Evolutionary conservation across 139 green algal genomes (phyloP).

Genomic region (Mychonastes homosphaera): DNA sequence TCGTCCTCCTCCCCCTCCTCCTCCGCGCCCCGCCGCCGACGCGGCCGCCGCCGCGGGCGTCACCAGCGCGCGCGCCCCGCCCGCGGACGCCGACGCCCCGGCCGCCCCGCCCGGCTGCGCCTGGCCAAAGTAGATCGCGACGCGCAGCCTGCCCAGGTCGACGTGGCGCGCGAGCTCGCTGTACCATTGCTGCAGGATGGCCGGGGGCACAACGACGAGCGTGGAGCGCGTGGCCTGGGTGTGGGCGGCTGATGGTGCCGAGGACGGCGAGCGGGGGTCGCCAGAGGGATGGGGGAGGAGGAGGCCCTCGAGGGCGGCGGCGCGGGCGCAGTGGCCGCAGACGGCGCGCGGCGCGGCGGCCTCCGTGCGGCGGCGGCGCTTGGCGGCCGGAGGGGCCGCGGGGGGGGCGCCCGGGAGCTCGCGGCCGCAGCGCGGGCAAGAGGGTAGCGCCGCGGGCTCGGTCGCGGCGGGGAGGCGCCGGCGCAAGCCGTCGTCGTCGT

Average conservation of each 20-base stretch:
- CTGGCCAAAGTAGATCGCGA: slow-evolving; percentile 63
- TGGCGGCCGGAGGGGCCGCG: neutral
- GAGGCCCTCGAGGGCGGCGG: slow-evolving; percentile 24
- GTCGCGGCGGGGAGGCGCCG: no score
- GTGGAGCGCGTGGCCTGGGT: no score
- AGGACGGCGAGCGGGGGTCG: no score
- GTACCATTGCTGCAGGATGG: slow-evolving; percentile 82
- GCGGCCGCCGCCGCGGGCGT: neutral
- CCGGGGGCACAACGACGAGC: slow-evolving; percentile 76
- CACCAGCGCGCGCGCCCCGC: neutral
- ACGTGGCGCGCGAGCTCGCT: slow-evolving; percentile 43
- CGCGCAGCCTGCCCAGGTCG: slow-evolving; percentile 31
- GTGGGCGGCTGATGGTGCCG: no score
- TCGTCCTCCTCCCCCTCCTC: no score
- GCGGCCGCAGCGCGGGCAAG: neutral
- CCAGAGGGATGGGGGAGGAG: slow-evolving; percentile 28
- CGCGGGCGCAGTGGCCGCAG: slow-evolving; percentile 41
- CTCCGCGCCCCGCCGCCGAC: neutral
- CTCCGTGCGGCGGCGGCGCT: neutral
- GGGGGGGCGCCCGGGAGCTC: neutral
- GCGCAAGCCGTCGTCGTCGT: neutral
- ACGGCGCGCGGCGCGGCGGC: slow-evolving; percentile 16
- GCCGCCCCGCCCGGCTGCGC: slow-evolving; percentile 5
- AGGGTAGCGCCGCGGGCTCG: no score
- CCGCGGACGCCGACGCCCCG: neutral